These are phyloP conservation scores for Penicillium diatomitis DNA, from an alignment of 495 filamentous ascomycete species.

Conservation along the genomic window DNA sequence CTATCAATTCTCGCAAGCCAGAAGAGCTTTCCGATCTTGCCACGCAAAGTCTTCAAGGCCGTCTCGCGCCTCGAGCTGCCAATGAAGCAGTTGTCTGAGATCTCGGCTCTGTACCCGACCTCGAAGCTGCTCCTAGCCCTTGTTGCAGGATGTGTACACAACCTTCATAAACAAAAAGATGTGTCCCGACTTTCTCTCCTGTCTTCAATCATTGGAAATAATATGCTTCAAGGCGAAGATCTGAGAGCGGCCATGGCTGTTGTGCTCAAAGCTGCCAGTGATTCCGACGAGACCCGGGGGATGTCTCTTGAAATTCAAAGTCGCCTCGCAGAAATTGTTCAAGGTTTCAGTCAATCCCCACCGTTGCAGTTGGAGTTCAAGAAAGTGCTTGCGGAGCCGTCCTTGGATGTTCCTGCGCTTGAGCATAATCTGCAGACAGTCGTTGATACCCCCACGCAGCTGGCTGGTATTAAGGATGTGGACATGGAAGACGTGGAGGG, in stretches of 20 bases:
- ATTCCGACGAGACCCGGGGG: conserved; percentile 24
- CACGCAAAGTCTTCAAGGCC: conserved; percentile 58
- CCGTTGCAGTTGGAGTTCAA: conserved; percentile 50
- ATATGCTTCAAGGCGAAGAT: conserved; percentile 53
- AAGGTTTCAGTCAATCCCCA: conserved; percentile 46
- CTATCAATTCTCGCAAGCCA: conserved; percentile 72
- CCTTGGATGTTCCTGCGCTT: conserved; percentile 57
- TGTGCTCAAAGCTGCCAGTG: conserved; percentile 40
- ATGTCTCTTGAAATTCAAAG: conserved; percentile 45
- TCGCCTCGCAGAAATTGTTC: conserved; percentile 52
- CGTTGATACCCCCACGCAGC: conserved; percentile 39
- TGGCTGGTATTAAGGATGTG: conserved; percentile 39
- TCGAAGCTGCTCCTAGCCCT: conserved; percentile 68
- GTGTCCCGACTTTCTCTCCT: conserved; percentile 45
- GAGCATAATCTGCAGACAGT: conserved; percentile 62
- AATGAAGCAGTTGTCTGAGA: conserved; percentile 45
- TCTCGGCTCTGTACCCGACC: conserved; percentile 55
- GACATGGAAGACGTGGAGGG: conserved; percentile 39
- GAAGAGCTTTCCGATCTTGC: conserved; percentile 47
- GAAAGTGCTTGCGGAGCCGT: conserved; percentile 47
- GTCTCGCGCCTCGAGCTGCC: conserved; percentile 56
- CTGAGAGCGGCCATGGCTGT: conserved; percentile 51
- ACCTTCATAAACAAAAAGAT: conserved; percentile 54
- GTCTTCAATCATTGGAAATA: conserved; percentile 49
- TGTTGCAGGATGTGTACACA: conserved; percentile 54